These are phyloP conservation scores for Ceratocystis smalleyi DNA, from an alignment of 2,329 filamentous ascomycete species.

Conservation along the genomic window DNA sequence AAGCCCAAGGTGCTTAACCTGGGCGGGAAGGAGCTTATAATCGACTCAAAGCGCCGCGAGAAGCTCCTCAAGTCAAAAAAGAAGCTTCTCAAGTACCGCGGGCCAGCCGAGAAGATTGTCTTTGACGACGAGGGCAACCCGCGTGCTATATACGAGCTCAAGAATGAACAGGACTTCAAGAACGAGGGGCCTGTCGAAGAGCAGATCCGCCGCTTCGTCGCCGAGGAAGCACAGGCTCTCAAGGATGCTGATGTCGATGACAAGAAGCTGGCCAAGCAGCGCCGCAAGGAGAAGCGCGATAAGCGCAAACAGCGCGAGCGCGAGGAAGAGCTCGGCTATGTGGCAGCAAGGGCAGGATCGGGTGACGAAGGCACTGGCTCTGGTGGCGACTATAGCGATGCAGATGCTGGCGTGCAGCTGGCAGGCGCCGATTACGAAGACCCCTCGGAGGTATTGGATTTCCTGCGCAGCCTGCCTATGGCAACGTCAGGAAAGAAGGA, in stretches of 20 bases:
- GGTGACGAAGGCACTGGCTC: constrained; percentile 17
- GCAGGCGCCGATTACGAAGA: constrained; percentile 28
- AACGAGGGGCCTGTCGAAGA: constrained; percentile 58
- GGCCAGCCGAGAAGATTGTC: constrained; percentile 67
- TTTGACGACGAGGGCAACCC: constrained; percentile 86
- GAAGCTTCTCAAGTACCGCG: constrained; percentile 79
- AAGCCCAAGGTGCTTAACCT: constrained; percentile 47
- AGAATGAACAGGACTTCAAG: constrained; percentile 67
- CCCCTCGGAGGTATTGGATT: constrained; percentile 38
- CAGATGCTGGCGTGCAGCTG: constrained; percentile 21
- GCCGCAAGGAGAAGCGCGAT: constrained; percentile 59
- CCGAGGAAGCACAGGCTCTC: constrained; percentile 56
- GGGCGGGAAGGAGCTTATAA: constrained; percentile 57
- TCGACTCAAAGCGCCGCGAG: constrained; percentile 89
- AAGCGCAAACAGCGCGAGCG: constrained; percentile 53
- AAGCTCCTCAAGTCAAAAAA: constrained; percentile 94
- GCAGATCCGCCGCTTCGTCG: constrained; percentile 64
- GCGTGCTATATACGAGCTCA: constrained; percentile 75
- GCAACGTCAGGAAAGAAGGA: constrained; percentile 25
- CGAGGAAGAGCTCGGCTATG: constrained; percentile 25
- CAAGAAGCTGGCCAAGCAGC: constrained; percentile 64
- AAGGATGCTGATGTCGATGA: constrained; percentile 63
- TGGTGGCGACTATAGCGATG: constrained; percentile 8
- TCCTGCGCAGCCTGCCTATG: constrained; percentile 43
- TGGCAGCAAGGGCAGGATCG: constrained; percentile 20